These are phyloP conservation scores for Trypanosoma melophagium DNA, from an alignment of 208 protist genomes.

Conservation along the genomic window DNA sequence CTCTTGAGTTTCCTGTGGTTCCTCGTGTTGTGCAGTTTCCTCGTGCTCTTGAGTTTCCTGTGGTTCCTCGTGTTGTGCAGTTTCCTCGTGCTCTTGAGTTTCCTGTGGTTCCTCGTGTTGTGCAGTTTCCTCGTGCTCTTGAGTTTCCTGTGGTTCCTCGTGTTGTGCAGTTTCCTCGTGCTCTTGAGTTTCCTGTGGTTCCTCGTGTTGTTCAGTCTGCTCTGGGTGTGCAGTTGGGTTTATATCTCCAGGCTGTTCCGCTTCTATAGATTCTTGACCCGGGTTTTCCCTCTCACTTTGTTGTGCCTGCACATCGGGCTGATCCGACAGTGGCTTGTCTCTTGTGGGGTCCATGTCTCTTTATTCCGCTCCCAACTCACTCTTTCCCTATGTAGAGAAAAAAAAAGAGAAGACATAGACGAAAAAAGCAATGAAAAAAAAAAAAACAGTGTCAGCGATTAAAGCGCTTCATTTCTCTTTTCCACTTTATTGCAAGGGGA, in stretches of 20 bases:
- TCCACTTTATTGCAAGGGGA: neutral
- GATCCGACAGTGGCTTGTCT: constrained; percentile 6
- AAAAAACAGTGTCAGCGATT: neutral
- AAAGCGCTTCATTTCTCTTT: neutral
- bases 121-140: constrained; percentile 8
- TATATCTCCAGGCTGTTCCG: no score
- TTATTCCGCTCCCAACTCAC: no score
- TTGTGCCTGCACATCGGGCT: neutral
- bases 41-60: constrained; percentile 7
- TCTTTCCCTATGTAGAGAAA: neutral
- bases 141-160: neutral
- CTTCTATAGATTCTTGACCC: neutral
- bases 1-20: neutral
- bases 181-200: neutral
- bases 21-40: neutral
- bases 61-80: neutral
- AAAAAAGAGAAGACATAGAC: neutral
- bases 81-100: constrained; percentile 1
- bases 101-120: neutral
- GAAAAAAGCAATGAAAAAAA: neutral
- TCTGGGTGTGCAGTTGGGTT: no score
- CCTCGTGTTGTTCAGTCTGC: neutral
- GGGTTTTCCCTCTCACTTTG: neutral
- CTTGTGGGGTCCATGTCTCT: constrained; percentile 13
- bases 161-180: neutral